A percentile compares a stretch with the other conserved stretches of the same genome.
Conservation (phyloP, 768 basidiomycete genomes). For the Fibroporia radiculosa region DNA sequence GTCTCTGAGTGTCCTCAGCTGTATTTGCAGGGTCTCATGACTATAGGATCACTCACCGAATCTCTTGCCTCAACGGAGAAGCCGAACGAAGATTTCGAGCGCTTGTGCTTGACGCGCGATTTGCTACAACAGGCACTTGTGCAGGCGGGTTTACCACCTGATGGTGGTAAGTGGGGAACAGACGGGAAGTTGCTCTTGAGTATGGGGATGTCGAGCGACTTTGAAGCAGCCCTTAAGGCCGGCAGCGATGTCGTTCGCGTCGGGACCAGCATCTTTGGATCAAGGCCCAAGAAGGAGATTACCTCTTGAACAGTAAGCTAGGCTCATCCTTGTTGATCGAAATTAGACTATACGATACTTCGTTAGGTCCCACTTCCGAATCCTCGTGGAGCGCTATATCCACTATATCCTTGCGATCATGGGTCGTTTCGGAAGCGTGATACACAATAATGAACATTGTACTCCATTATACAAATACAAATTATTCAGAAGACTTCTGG, state of each 20-base stretch:
- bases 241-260: conserved; percentile 89
- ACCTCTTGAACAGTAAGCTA: too few relatives aligned
- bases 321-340: too few relatives aligned
- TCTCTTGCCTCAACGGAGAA: conserved; percentile 46
- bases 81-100: conserved; percentile 69
- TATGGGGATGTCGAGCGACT: conserved; percentile 98
- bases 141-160: conserved; percentile 13
- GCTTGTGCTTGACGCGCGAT: conserved; percentile 56
- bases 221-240: conserved; percentile 73
- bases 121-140: conserved; percentile 41
- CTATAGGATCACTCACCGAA: conserved; percentile 79
- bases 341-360: too few relatives aligned
- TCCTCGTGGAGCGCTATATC: too few relatives aligned
- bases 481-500: too few relatives aligned
- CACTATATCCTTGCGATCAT: too few relatives aligned
- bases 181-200: conserved; percentile 56
- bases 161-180: conserved; percentile 30
- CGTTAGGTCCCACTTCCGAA: too few relatives aligned
- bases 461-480: too few relatives aligned
- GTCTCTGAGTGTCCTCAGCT: conserved; percentile 67
- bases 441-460: too few relatives aligned
- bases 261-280: conserved; percentile 86
- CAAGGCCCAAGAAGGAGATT: conserved; percentile 45
- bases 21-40: conserved; percentile 86
- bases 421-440: too few relatives aligned